Conservation (phyloP, 1,284 basidiomycete genomes). For the Apiotrichum akiyoshidainum region DNA sequence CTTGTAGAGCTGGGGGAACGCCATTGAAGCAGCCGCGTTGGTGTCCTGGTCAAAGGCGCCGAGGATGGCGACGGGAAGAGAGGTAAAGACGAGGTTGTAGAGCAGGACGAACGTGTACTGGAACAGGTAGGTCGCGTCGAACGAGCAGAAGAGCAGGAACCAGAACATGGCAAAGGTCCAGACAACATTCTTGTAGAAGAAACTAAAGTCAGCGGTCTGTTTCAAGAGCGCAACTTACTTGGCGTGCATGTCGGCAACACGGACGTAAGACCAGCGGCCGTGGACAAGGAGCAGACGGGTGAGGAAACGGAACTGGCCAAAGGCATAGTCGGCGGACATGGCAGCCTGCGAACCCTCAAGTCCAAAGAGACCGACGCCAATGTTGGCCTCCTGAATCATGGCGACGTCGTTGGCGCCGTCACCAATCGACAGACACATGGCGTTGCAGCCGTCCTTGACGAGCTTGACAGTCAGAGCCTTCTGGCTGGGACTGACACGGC, state of each 20-base stretch:
- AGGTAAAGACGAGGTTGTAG: slow-evolving; percentile 91
- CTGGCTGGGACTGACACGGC: slow-evolving; percentile 92
- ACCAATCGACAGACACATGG: slow-evolving; percentile 95
- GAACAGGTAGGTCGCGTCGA: slow-evolving; percentile 92
- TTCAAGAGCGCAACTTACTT: slow-evolving; percentile 53
- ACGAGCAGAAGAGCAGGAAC: slow-evolving; percentile 81
- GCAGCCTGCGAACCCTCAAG: slow-evolving; percentile 96
- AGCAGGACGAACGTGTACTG: slow-evolving; percentile 90
- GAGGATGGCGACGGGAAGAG: slow-evolving; percentile 82
- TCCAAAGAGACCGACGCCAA: slow-evolving; percentile 90
- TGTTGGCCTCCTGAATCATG: slow-evolving; percentile 90
- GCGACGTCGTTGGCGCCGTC: slow-evolving; percentile 63
- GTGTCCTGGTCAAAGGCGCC: slow-evolving; percentile 97
- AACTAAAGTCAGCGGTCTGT: slow-evolving; percentile 49
- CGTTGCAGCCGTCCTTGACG: slow-evolving; percentile 91
- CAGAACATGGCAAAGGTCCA: slow-evolving; percentile 78
- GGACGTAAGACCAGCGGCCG: slow-evolving; percentile 93
- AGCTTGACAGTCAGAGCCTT: slow-evolving; percentile 84
- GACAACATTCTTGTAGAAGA: slow-evolving; percentile 83
- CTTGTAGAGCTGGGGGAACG: slow-evolving; percentile 89
- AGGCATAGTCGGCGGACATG: slow-evolving; percentile 98
- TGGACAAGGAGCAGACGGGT: slow-evolving; percentile 91
- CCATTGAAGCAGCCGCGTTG: slow-evolving; percentile 81
- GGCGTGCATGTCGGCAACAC: slow-evolving; percentile 93
- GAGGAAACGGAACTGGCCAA: slow-evolving; percentile 93